Conservation (phyloP, 768 basidiomycete genomes). For the Cubamyces lactineus region DNA sequence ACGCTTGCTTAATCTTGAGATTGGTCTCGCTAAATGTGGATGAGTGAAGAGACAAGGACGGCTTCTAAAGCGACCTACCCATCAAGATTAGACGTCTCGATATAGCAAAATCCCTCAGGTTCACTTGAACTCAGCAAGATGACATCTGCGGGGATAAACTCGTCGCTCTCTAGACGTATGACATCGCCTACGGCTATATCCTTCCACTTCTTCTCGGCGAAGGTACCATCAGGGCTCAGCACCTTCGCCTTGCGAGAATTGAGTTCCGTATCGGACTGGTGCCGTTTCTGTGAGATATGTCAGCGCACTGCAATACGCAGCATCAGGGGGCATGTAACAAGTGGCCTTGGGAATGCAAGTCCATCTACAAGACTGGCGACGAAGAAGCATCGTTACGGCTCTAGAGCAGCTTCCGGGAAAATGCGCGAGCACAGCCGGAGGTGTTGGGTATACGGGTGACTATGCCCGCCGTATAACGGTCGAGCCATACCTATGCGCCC, state of each 20-base stretch:
- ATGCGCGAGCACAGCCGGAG: too few relatives aligned
- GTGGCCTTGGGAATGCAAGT: too few relatives aligned
- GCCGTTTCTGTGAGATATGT: conserved; percentile 73
- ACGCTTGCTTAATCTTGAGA: conserved; percentile 97
- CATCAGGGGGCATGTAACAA: not conserved
- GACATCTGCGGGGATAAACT: conserved; percentile 96
- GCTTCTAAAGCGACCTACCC: conserved; percentile 58
- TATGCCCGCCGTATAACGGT: too few relatives aligned
- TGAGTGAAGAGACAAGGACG: not conserved
- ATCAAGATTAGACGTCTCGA: conserved; percentile 97
- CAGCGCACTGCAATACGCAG: not conserved
- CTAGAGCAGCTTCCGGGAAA: too few relatives aligned
- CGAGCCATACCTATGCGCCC: not conserved
- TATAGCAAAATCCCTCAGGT: conserved; percentile 96
- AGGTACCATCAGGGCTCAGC: conserved; percentile 62
- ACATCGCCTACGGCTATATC: conserved; percentile 91
- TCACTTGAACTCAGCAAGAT: conserved; percentile 87
- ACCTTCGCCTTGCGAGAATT: conserved; percentile 84
- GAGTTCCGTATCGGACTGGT: conserved; percentile 91
- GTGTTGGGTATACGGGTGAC: too few relatives aligned
- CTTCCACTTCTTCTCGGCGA: conserved; percentile 82
- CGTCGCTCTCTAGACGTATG: conserved; percentile 86
- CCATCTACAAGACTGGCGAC: too few relatives aligned
- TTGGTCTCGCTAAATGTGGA: conserved; percentile 79
- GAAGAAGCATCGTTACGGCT: too few relatives aligned